These are phyloP conservation scores for Solanum sejunctum DNA, from an alignment of 257 asterid genomes.

Conservation along the genomic window DNA sequence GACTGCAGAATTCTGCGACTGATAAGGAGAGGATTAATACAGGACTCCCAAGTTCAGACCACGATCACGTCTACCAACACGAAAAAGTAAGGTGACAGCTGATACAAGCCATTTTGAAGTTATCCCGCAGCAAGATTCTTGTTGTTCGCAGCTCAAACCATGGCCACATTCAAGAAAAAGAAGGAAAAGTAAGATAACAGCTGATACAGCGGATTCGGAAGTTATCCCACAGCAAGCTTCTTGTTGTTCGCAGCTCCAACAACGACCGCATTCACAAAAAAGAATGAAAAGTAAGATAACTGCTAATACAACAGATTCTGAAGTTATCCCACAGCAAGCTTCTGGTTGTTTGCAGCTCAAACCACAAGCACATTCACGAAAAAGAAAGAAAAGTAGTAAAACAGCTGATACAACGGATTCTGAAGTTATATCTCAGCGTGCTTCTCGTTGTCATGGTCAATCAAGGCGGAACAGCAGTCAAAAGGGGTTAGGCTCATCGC, in stretches of 20 bases:
- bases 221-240: background rate
- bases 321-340: background rate
- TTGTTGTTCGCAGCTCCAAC: background rate
- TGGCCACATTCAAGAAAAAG: background rate
- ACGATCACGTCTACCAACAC: background rate
- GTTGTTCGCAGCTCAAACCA: background rate
- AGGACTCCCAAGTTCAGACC: background rate
- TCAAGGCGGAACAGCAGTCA: conserved; percentile 17
- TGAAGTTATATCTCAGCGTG: no score
- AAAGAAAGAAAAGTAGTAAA: no score
- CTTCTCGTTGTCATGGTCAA: conserved; percentile 6
- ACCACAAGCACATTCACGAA: no score
- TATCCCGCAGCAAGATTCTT: background rate
- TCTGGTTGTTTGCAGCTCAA: background rate
- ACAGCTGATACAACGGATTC: no score
- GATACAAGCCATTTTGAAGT: background rate
- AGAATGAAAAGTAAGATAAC: background rate
- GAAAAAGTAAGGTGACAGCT: background rate
- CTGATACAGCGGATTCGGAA: conserved; percentile 6
- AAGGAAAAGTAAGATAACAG: background rate
- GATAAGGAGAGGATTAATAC: background rate
- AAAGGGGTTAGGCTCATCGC: conserved; percentile 30
- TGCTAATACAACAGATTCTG: conserved; percentile 6
- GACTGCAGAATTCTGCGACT: background rate
- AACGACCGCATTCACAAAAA: background rate